Evolutionary conservation across 495 filamentous ascomycete species (phyloP).

Genomic region (Aspergillus diversus): DNA sequence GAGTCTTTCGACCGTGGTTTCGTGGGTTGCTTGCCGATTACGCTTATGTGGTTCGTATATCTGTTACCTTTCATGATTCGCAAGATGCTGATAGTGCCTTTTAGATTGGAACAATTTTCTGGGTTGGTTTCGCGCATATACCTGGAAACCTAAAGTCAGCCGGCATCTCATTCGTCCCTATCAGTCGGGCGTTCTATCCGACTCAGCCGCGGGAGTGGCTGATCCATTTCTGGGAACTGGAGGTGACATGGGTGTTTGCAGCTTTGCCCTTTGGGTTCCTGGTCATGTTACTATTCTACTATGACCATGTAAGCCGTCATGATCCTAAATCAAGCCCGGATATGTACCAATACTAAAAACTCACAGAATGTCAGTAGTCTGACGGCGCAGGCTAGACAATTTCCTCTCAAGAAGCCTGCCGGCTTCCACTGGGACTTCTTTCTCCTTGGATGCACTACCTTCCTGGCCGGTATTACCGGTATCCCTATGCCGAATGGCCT

Average conservation of each 20-base stretch:
- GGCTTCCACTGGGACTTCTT: conserved; percentile 93
- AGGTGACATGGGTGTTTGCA: conserved; percentile 68
- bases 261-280: conserved; percentile 80
- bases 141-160: conserved; percentile 64
- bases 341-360: conserved; percentile 22
- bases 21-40: conserved; percentile 26
- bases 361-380: conserved; percentile 62
- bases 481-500: conserved; percentile 85
- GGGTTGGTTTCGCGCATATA: conserved; percentile 77
- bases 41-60: conserved; percentile 23
- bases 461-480: conserved; percentile 74
- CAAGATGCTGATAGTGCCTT: background rate
- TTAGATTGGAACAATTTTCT: conserved; percentile 71
- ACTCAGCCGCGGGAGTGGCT: conserved; percentile 74
- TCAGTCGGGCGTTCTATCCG: conserved; percentile 70
- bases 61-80: background rate
- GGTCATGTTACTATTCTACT: conserved; percentile 80
- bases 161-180: conserved; percentile 61
- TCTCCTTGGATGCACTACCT: conserved; percentile 79
- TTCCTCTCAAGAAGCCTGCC: conserved; percentile 79
- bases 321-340: background rate
- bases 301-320: conserved; percentile 59
- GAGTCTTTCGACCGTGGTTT: conserved; percentile 20
- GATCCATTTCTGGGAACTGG: conserved; percentile 78
- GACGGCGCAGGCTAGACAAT: conserved; percentile 82